Evolutionary conservation across 1,139 yeast genomes (phyloP), one percentile per base, ranked within the genome.

Genomic region (Debaryomyces nepalensis): DNA sequence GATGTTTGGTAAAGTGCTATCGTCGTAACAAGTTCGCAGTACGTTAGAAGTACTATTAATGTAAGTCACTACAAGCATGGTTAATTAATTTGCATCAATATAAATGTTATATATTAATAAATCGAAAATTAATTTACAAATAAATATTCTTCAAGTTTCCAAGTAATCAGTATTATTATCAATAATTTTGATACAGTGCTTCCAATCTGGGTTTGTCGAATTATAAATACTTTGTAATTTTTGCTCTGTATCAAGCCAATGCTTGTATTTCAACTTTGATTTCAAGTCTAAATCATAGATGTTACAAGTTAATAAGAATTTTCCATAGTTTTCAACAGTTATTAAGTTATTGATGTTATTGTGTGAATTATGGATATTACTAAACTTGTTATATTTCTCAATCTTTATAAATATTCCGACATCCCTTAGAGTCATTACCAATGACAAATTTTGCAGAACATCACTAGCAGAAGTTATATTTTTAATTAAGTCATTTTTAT

Each of bases 1-100:
- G 99, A 93, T 75, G 97, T 93, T 19, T 93, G 99, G 98, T 91
- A 70, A 53, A 19, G 29, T 11, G 12, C 4, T 18, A 19, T 36
- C 27, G 7, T 16, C 5, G n/a, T 24, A 12, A 4, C 12, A n/a
- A 24, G 6, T 24, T 14, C 7, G 15, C 12, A 11, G 12, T 20
- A 33, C 18, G n/a, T 16, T 31, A n/a, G 8, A 5, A n/a, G n/a
- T n/a, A n/a, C n/a, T n/a, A n/a, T n/a, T n/a, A n/a, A n/a, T n/a
- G n/a, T n/a, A n/a, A n/a, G n/a, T n/a, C n/a, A n/a, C n/a, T n/a
- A n/a, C 14, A 21, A 11, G 11, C 14, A 12, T 20, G 27, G 5
- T 19, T 29, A 30, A 15, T 18, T 26, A 31, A 22, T 29, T 22
- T 14, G n/a, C 21, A 6, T 30, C 8, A n/a, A 23, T 12, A 38